phyloP scores from a whole-genome alignment of 345 rosid species.

The Rubroshorea leprosula region DNA sequence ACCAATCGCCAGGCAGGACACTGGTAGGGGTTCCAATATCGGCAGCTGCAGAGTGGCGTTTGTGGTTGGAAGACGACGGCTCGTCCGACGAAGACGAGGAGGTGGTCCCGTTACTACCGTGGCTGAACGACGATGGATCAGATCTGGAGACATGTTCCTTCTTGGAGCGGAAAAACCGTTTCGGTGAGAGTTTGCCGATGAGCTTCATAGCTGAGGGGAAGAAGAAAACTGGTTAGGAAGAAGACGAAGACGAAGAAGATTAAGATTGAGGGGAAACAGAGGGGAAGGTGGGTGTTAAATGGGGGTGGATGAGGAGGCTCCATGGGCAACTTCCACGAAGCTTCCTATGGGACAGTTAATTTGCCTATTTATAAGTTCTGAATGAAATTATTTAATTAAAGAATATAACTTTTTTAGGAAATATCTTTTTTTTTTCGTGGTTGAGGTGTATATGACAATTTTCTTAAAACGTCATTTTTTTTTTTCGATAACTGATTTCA shows the following conservation, averaged over 20 bases:
- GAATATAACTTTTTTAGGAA: too few relatives aligned
- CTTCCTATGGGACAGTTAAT: too few relatives aligned
- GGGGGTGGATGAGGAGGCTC: slow-evolving; percentile 18
- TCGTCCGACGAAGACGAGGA: slow-evolving; percentile 36
- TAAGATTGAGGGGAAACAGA: background rate
- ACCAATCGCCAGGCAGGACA: slow-evolving; percentile 61
- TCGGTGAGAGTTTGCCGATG: slow-evolving; percentile 46
- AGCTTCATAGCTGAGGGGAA: slow-evolving; percentile 36
- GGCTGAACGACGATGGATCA: slow-evolving; percentile 45
- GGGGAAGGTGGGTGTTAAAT: slow-evolving; percentile 37
- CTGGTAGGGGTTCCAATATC: slow-evolving; percentile 58
- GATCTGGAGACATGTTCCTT: too few relatives aligned
- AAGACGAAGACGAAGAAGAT: background rate
- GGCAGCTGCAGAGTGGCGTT: slow-evolving; percentile 3
- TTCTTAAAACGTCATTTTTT: too few relatives aligned
- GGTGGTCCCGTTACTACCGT: slow-evolving; percentile 23
- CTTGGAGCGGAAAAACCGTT: slow-evolving; percentile 48
- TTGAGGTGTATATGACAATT: too few relatives aligned
- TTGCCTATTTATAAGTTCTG: too few relatives aligned
- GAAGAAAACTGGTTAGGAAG: background rate
- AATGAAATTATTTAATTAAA: too few relatives aligned
- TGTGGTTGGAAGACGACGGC: slow-evolving; percentile 20
- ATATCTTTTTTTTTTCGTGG: too few relatives aligned
- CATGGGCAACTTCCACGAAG: slow-evolving; percentile 86
- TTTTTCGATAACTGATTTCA: too few relatives aligned